Base-by-base conservation (phyloP, 352 stramenopile genomes). In the Globisporangium canariense region DNA sequence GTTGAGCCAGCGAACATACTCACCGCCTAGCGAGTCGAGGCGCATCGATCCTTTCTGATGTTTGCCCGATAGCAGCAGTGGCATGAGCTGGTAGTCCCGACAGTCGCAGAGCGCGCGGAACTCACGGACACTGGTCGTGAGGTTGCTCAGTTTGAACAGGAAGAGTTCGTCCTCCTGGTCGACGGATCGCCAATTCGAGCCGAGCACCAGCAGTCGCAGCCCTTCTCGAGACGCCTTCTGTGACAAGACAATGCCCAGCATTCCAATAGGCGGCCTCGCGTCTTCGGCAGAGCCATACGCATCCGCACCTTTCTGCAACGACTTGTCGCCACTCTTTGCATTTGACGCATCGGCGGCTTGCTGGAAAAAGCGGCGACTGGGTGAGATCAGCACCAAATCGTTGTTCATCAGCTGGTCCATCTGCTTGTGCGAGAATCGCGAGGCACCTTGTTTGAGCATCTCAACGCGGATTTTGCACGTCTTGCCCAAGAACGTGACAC, bases 81-180 rank as follows among this genome's bases (percentile, higher is more conserved):
- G 75, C 71, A 96, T 75, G 25, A 97, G 59, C 16, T 69, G 68
- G 66, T 96, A 95, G 13, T 83, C 67, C n/a, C 74, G 77, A 53
- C 86, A 94, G 49, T 95, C 86, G 41, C 86, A 94, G 8, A 97
- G 75, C 32, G 89, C 89, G 22, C 83, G 81, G 62, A 95, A 95
- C 45, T 97, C 89, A 18, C 89, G 88, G 4, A 97, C 75, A 60
- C 86, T 94, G 13, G 87, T 96, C n/a, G 95, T 72, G n/a, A 97
- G 69, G 50, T 91, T 96, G 69, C 90, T 90, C 18, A 94, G 75
- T 65, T 96, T 94, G 70, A 93, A 96, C 20, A 91, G 46, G 53
- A 77, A 93, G 28, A 89, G 60, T 13, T 84, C 75, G 8, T 75
- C 61, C 8, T 82, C 71, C 18, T 82, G 68, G 30, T 90, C 80